Conservation (phyloP, 2,329 filamentous ascomycete genomes). For the Alternaria sp. region DNA sequence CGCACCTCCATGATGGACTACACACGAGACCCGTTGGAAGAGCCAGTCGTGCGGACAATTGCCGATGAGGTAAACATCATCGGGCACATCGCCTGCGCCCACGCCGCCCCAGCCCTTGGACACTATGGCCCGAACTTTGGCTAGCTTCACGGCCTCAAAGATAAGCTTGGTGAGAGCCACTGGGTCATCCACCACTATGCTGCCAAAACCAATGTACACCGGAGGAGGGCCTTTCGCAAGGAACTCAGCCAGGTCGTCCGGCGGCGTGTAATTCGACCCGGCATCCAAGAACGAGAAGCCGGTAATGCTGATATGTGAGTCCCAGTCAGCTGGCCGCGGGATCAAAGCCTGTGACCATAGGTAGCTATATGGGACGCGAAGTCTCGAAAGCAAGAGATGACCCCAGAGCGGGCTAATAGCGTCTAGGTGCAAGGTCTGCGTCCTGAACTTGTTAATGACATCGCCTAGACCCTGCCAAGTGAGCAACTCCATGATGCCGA, state of each 20-base stretch:
- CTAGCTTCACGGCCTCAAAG: conserved; percentile 54
- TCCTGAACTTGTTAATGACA: conserved; percentile 55
- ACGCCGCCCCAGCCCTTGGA: conserved; percentile 62
- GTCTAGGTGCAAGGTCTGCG: conserved; percentile 50
- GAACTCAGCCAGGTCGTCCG: conserved; percentile 51
- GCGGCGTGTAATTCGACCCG: conserved; percentile 49
- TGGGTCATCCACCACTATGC: conserved; percentile 62
- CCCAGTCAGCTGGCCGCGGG: conserved; percentile 33
- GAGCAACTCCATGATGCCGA: conserved; percentile 56
- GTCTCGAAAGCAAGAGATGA: conserved; percentile 46
- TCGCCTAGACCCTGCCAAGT: conserved; percentile 60
- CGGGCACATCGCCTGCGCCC: conserved; percentile 42
- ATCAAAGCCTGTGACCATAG: conserved; percentile 53
- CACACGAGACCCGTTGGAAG: conserved; percentile 61
- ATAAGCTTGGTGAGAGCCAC: conserved; percentile 53
- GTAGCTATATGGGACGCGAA: conserved; percentile 54
- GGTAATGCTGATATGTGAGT: conserved; percentile 45
- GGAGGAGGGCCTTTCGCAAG: conserved; percentile 58
- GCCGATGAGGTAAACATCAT: conserved; percentile 57
- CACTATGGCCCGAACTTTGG: conserved; percentile 55
- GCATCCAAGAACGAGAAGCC: conserved; percentile 56
- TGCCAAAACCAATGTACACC: conserved; percentile 64
- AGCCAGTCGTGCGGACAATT: conserved; percentile 64
- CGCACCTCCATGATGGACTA: conserved; percentile 66
- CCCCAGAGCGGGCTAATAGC: conserved; percentile 47